Percentiles rank a stretch among this genome's conserved stretches.
phyloP scores from a whole-genome alignment of 208 protist species.

The Leishmania gerbilli region DNA sequence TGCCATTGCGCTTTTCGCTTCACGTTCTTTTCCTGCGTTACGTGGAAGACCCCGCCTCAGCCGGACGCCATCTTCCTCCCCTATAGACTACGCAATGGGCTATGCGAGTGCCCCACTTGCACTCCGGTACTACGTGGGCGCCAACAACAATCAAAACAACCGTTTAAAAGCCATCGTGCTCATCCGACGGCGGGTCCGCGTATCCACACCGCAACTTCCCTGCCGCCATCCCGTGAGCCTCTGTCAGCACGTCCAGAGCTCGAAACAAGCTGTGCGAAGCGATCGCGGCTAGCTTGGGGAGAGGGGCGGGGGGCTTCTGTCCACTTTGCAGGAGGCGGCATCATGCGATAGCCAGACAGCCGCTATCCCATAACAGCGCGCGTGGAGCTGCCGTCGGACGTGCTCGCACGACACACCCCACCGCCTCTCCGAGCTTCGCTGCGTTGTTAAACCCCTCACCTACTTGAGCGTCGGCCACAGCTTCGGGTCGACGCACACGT shows the following conservation, averaged over 20 bases:
- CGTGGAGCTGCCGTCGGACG: not conserved
- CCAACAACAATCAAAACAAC: not conserved
- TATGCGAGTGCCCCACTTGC: not conserved
- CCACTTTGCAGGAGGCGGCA: not conserved
- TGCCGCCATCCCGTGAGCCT: not conserved
- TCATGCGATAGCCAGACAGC: not conserved
- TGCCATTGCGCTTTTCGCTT: not conserved
- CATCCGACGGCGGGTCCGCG: not conserved
- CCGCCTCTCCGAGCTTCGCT: not conserved
- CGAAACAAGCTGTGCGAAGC: not conserved
- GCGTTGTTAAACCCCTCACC: not conserved
- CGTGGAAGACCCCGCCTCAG: not conserved
- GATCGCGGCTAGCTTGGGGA: not conserved
- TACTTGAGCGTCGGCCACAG: slow-evolving; percentile 81
- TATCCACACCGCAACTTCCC: not conserved
- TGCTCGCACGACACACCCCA: not conserved
- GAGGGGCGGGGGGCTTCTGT: not conserved
- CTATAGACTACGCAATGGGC: not conserved
- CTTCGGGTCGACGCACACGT: slow-evolving; percentile 79
- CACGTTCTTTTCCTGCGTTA: not conserved
- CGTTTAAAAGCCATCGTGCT: not conserved
- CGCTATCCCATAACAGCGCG: not conserved
- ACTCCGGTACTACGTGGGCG: not conserved
- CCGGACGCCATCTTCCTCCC: not conserved
- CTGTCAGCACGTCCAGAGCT: not conserved